Evolutionary conservation across 192 early-diverging fungal species (phyloP).

Genomic region (Pilaira anomala): DNA sequence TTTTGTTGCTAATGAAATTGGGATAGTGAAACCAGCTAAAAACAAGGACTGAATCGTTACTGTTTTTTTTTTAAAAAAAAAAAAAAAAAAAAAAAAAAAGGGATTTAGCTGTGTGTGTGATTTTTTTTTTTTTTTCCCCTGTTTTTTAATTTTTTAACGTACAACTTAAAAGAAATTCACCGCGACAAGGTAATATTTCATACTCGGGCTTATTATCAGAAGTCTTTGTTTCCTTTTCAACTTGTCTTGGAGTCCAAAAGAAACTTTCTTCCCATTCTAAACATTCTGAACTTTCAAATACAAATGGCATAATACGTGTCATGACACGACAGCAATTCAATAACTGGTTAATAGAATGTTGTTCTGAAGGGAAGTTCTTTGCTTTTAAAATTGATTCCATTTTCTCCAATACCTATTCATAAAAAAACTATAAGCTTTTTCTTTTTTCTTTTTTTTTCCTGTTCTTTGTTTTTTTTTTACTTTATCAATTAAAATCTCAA

Average conservation of each 20-base stretch:
- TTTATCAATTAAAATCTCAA: conserved; percentile 73
- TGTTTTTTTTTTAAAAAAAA: conserved; percentile 2
- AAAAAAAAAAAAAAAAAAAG: not conserved
- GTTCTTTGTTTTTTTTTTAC: conserved; percentile 36
- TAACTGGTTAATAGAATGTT: conserved; percentile 59
- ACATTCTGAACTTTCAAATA: conserved; percentile 63
- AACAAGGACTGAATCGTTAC: conserved; percentile 51
- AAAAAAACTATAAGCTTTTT: not conserved
- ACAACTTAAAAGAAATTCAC: conserved; percentile 51
- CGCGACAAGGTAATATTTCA: conserved; percentile 37
- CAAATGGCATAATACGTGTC: conserved; percentile 80
- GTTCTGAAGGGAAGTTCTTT: conserved; percentile 47
- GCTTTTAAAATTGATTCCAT: conserved; percentile 48
- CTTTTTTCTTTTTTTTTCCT: not conserved
- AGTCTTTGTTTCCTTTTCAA: not conserved
- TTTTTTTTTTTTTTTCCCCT: not conserved
- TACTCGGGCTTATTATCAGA: conserved; percentile 12
- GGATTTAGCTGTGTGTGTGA: not conserved
- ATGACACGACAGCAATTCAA: conserved; percentile 82
- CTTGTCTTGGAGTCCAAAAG: conserved; percentile 56
- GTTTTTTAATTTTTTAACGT: not conserved
- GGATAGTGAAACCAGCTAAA: conserved; percentile 68
- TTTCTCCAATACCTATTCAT: conserved; percentile 45
- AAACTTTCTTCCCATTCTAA: conserved; percentile 55
- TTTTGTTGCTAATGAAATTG: conserved; percentile 41